Base-by-base conservation (phyloP, 1,284 basidiomycete species). In the Malassezia slooffiae region DNA sequence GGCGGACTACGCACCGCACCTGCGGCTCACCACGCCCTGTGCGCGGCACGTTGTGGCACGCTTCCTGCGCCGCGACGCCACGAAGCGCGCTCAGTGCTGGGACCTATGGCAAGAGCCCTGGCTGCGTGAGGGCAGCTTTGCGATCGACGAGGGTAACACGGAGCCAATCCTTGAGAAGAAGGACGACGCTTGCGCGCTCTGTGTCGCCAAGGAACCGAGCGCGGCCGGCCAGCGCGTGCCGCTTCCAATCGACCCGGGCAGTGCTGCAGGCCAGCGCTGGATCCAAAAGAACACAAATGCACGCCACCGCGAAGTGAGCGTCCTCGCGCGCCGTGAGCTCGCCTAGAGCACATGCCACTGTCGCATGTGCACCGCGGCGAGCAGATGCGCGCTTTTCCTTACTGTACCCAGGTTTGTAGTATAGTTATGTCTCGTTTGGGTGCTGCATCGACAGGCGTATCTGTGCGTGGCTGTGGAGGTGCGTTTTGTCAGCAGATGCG, bases 51-150 rank as follows among this genome's bases (percentile, higher is more conserved):
- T 67, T 41, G 56, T 59, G n/a, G 46, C 43, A 4, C 44, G 64
- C 9, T 53, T 67, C 26, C 43, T 68, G 23, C 52, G 62, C 11
- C 50, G 66, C 24, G 66, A 68, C 34, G 41, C 62, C 12, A 51
- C 43, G 6, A 62, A 61, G 30, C 53, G 66, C 9, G 52, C 55
- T 1, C 35, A 34, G 0, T 58, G 60, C 15, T 63, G 57, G 54
- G 62, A 68, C 20, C 50, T 56, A 12, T 68, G 62, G 58, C 55
- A 67, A 41, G 66, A 65, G 32, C 51, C 42, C 11, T 68, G 66
- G 66, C 48, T 68, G 23, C 32, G 51, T 3, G 39, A 55, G 7
- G 66, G 63, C 21, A 63, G 62, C 34, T 67, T 67, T 28, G 44
- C 37, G 8, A 19, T 12, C 5, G 24, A 15, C 15, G 11, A 31